Conservation (phyloP, 1,284 basidiomycete species). For the Malassezia brasiliensis region DNA sequence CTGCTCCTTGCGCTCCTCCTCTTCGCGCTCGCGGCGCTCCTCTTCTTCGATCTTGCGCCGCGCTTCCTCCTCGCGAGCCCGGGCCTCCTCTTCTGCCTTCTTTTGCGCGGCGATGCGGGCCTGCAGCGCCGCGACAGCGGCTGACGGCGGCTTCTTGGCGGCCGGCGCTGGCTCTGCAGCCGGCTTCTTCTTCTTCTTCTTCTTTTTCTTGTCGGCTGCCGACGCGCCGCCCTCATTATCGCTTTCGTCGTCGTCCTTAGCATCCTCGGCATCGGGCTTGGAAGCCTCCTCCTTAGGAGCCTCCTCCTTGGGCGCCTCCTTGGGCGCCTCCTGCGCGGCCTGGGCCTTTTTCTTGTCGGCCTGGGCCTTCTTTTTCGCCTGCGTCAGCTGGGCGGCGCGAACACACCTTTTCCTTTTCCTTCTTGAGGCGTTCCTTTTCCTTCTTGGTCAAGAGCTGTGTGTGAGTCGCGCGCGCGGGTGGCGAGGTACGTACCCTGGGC, state of each 20-base stretch:
- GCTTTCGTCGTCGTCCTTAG: constrained; percentile 23
- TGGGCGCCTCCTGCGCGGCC: constrained; percentile 17
- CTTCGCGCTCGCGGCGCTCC: constrained; percentile 43
- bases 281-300: constrained; percentile 6
- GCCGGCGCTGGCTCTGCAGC: constrained; percentile 22
- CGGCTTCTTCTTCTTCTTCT: constrained; percentile 32
- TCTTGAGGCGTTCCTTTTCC: constrained; percentile 47
- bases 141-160: constrained; percentile 37
- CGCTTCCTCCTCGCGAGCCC: constrained; percentile 32
- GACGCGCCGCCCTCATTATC: constrained; percentile 16
- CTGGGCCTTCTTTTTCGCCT: constrained; percentile 39
- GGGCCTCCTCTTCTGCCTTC: constrained; percentile 44
- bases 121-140: constrained; percentile 41
- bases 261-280: constrained; percentile 8
- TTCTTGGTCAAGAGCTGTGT: constrained; percentile 42
- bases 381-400: not conserved
- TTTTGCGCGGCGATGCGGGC: constrained; percentile 46
- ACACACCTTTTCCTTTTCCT: constrained; percentile 42
- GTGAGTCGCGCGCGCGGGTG: not conserved
- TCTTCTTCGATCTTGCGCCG: constrained; percentile 39
- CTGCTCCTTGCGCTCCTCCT: constrained; percentile 42
- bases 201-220: constrained; percentile 40
- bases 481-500: constrained; percentile 9
- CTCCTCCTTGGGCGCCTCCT: constrained; percentile 2
- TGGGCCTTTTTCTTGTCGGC: constrained; percentile 23